A percentile compares a stretch with the other conserved stretches of the same genome.
These are phyloP conservation scores for Angophora floribunda DNA, from an alignment of 345 rosid genomes.

Conservation along the genomic window DNA sequence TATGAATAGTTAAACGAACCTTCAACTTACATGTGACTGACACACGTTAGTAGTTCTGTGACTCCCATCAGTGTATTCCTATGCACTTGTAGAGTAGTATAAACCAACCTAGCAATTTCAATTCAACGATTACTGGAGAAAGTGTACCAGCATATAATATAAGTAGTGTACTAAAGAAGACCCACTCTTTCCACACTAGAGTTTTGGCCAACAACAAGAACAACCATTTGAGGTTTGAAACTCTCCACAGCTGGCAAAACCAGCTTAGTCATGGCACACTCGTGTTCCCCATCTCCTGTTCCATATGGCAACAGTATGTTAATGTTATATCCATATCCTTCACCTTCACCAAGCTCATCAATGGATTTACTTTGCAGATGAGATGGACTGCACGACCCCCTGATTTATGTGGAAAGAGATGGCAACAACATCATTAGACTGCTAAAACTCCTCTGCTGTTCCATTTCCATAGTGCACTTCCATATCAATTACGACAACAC, in stretches of 20 bases:
- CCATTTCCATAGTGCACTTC: constrained; percentile 89
- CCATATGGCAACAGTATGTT: constrained; percentile 87
- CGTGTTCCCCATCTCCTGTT: constrained; percentile 65
- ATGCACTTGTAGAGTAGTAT: not conserved
- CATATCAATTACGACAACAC: constrained; percentile 59
- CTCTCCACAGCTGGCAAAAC: constrained; percentile 49
- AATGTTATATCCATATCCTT: constrained; percentile 66
- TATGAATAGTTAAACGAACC: not conserved
- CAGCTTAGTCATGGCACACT: constrained; percentile 44
- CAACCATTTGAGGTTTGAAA: constrained; percentile 54
- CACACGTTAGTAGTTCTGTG: not conserved
- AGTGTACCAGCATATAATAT: not conserved
- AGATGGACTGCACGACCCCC: constrained; percentile 89
- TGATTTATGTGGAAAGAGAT: constrained; percentile 90
- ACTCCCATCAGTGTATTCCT: not conserved
- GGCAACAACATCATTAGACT: constrained; percentile 50
- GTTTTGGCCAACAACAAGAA: constrained; percentile 78
- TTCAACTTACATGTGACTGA: not conserved
- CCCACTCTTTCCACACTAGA: constrained; percentile 71
- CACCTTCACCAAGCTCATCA: constrained; percentile 68
- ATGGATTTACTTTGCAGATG: constrained; percentile 67
- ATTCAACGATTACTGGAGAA: not conserved
- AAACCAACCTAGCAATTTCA: not conserved
- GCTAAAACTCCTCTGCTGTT: constrained; percentile 70
- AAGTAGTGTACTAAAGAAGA: not conserved